These are phyloP conservation scores for Hypoxylon sp. DNA, from an alignment of 2,329 filamentous ascomycete species.

Conservation along the genomic window DNA sequence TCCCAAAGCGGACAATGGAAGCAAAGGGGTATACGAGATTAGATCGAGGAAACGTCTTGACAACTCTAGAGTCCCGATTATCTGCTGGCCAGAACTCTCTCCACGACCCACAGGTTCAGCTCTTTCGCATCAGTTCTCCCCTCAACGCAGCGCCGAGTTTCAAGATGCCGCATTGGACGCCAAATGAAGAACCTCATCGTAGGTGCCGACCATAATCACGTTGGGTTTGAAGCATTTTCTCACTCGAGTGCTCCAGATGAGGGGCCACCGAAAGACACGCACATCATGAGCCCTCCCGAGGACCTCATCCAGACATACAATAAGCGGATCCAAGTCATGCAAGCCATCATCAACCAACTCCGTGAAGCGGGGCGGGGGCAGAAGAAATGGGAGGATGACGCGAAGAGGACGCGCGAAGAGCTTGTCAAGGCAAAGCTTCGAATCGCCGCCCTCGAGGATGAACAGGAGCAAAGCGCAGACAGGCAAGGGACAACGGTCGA, in stretches of 20 bases:
- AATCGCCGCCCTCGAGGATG: conserved; percentile 21
- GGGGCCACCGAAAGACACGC: not conserved
- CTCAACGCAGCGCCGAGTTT: not conserved
- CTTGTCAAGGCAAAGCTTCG: conserved; percentile 11
- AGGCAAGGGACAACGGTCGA: not conserved
- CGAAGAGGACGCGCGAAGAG: conserved; percentile 10
- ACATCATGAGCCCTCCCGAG: conserved; percentile 9
- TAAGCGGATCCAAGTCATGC: conserved; percentile 29
- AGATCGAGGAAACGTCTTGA: conserved; percentile 26
- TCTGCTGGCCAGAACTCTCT: not conserved
- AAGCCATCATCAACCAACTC: conserved; percentile 28
- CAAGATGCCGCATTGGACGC: conserved; percentile 5
- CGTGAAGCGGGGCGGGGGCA: conserved; percentile 10
- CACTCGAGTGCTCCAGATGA: conserved; percentile 11
- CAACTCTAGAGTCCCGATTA: conserved; percentile 29
- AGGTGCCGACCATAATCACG: not conserved
- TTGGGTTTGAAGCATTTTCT: conserved; percentile 1
- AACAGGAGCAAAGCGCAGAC: not conserved
- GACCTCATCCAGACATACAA: conserved; percentile 23
- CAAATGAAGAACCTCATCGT: conserved; percentile 5
- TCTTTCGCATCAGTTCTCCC: conserved; percentile 31
- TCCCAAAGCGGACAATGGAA: conserved; percentile 26
- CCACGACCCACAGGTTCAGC: conserved; percentile 29
- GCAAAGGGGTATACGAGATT: conserved; percentile 24
- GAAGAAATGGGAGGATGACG: conserved; percentile 7